A percentile compares a stretch with the other conserved stretches of the same genome.
These are phyloP conservation scores for Chlorociboria aeruginascens DNA, from an alignment of 495 filamentous ascomycete species.

Conservation along the genomic window DNA sequence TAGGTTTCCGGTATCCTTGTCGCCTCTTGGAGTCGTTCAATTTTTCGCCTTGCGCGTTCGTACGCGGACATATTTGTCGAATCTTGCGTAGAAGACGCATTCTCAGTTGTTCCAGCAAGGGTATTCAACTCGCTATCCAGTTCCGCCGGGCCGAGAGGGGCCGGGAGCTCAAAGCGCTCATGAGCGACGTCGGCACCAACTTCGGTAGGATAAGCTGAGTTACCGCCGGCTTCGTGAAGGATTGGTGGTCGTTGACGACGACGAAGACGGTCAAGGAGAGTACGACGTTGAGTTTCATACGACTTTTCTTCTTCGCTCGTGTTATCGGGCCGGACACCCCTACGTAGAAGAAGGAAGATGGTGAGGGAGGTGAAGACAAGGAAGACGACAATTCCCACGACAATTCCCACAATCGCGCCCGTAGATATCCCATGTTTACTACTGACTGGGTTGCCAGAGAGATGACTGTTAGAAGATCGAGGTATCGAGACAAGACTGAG, in stretches of 20 bases:
- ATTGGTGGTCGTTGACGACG: not conserved
- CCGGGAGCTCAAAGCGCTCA: conserved; percentile 1
- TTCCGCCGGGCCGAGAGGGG: not conserved
- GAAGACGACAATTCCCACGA: not conserved
- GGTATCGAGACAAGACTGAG: conserved; percentile 23
- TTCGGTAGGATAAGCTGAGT: not conserved
- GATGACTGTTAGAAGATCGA: conserved; percentile 6
- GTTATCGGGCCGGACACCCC: conserved; percentile 5
- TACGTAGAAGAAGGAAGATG: not conserved
- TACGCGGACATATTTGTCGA: conserved; percentile 26
- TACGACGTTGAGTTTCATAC: conserved; percentile 42
- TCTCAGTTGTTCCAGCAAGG: conserved; percentile 25
- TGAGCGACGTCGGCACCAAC: conserved; percentile 14
- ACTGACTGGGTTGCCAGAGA: too few relatives aligned
- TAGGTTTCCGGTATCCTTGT: conserved; percentile 19
- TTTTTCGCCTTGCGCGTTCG: conserved; percentile 30
- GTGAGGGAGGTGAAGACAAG: not conserved
- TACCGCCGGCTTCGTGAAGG: not conserved
- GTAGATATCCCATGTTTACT: not conserved
- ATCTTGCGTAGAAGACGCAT: conserved; percentile 18
- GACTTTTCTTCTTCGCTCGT: not conserved
- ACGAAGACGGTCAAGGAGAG: not conserved
- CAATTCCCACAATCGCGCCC: not conserved
- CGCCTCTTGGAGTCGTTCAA: conserved; percentile 31
- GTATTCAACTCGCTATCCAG: conserved; percentile 16